A percentile compares a stretch with the other conserved stretches of the same genome.
These are phyloP conservation scores for Myxozyma nipponensis DNA, from an alignment of 805 yeast genomes.

Conservation along the genomic window DNA sequence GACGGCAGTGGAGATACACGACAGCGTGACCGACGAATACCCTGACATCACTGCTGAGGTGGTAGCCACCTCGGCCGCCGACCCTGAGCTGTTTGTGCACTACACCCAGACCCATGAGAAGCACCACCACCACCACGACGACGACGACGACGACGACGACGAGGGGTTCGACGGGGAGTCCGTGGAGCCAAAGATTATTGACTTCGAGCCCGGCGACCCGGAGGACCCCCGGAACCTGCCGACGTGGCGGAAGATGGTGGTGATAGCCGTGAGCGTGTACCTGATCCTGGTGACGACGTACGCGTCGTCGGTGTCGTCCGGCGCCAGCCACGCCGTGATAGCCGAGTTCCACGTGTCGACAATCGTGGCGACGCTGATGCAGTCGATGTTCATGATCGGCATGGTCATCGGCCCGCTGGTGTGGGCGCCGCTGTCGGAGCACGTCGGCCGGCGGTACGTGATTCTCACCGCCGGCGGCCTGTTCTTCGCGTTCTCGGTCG, in stretches of 20 bases:
- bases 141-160: neutral
- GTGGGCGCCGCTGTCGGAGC: slow-evolving; percentile 86
- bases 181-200: slow-evolving; percentile 15
- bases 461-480: slow-evolving; percentile 69
- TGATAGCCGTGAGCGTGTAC: slow-evolving; percentile 3
- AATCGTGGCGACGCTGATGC: slow-evolving; percentile 46
- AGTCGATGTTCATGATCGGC: slow-evolving; percentile 63
- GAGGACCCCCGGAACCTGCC: slow-evolving; percentile 20
- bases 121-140: neutral
- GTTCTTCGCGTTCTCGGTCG: slow-evolving; percentile 75
- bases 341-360: slow-evolving; percentile 45
- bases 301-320: slow-evolving; percentile 25
- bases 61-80: slow-evolving; percentile 16
- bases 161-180: slow-evolving; percentile 1
- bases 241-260: slow-evolving; percentile 4
- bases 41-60: slow-evolving; percentile 18
- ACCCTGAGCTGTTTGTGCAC: slow-evolving; percentile 21
- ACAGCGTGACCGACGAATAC: neutral
- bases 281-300: slow-evolving; percentile 17
- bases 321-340: slow-evolving; percentile 35
- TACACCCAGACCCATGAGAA: slow-evolving; percentile 7
- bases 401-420: slow-evolving; percentile 79
- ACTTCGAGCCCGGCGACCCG: slow-evolving; percentile 22
- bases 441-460: slow-evolving; percentile 80
- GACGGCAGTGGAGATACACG: neutral